These are phyloP conservation scores for Metarhizium anisopliae DNA, from an alignment of 2,329 filamentous ascomycete genomes.

Conservation along the genomic window DNA sequence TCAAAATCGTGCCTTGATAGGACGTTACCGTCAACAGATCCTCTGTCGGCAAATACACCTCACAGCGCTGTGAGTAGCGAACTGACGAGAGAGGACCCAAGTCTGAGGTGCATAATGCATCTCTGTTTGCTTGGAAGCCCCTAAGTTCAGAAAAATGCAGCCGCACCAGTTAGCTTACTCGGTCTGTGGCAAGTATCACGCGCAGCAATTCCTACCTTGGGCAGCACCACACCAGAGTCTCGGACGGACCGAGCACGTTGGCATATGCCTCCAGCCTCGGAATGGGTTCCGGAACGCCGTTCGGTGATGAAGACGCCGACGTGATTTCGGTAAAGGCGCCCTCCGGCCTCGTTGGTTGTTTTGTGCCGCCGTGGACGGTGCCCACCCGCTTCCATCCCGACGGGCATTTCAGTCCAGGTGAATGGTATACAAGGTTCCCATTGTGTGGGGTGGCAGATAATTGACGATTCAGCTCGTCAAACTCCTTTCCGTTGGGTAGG, in stretches of 20 bases:
- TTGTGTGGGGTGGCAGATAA: slow-evolving; percentile 1
- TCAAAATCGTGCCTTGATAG: not conserved
- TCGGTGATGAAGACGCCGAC: not conserved
- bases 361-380: slow-evolving; percentile 5
- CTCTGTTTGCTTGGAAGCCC: slow-evolving; percentile 5
- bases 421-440: slow-evolving; percentile 12
- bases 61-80: not conserved
- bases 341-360: not conserved
- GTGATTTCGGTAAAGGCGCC: slow-evolving; percentile 10
- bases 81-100: not conserved
- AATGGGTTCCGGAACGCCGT: not conserved
- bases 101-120: slow-evolving; percentile 9
- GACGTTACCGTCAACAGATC: not conserved
- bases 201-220: slow-evolving; percentile 9
- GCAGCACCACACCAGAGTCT: slow-evolving; percentile 15
- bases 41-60: not conserved
- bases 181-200: not conserved
- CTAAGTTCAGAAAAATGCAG: slow-evolving; percentile 1
- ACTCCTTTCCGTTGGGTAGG: slow-evolving; percentile 11
- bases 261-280: slow-evolving; percentile 1
- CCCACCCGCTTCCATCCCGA: slow-evolving; percentile 16
- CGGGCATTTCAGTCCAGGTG: slow-evolving; percentile 15
- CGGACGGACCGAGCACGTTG: slow-evolving; percentile 8
- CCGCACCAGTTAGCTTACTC: not conserved
- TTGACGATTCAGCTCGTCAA: slow-evolving; percentile 6